Evolutionary conservation across 2,329 filamentous ascomycete genomes (phyloP), one percentile per base, ranked within the genome.

Genomic region (Xylariaceae sp.): DNA sequence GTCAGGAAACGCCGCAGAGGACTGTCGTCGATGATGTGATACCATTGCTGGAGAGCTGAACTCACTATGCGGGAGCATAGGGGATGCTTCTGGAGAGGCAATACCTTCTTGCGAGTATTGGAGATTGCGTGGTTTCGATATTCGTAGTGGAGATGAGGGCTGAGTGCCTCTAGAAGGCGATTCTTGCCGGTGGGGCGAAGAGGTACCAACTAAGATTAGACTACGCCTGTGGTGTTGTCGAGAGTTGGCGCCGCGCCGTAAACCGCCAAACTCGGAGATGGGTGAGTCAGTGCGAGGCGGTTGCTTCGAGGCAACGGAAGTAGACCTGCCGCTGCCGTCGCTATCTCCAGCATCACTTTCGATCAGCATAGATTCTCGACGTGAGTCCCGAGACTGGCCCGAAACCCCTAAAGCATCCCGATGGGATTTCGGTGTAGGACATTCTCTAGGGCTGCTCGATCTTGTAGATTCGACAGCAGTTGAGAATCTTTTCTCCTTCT

Each of bases 401-500:
- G 87, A 74, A 58, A 77, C 82, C 58, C 81, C 83, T 44, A 78
- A 67, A 7, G 78, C 75, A 23, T 83, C 84, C 39, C 83, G 85
- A 64, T 93, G 87, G 0, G 93, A 97, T 58, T 91, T 87, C 9
- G 94, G 94, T 3, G 94, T 99, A 9, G 90, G 89, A 57, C 91
- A 94, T 71, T 95, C 92, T 70, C 86, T 86, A 0, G 94, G 94
- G 68, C 94, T 99, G 69, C 85, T 94, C 3, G 94, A 96, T 58
- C 90, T 82, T 1, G 90, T 93, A 2, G 92, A 96, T 23, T 85
- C 84, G 20, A 89, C 77, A 57, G 87, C 75, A 55, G 88, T 85
- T 46, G 87, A 86, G 40, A 75, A 65, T 36, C 72, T 71, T 40
- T 68, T 72, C 44, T 76, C 72, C 13, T 69, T 69, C 41, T 77